Evolutionary conservation across 2,329 filamentous ascomycete species (phyloP).

Genomic region (Ophiostoma sp.): DNA sequence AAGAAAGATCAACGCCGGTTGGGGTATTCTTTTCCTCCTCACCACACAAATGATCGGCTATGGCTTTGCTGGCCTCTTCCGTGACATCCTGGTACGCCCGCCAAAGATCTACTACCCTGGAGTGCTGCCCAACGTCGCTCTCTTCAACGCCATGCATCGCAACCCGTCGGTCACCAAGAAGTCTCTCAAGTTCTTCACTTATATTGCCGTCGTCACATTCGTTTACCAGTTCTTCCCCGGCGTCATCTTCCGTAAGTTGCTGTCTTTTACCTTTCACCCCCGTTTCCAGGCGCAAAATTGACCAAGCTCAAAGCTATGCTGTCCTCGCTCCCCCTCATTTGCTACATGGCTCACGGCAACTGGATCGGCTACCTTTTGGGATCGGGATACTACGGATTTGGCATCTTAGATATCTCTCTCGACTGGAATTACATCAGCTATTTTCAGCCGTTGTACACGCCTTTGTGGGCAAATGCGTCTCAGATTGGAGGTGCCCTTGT

Average conservation of each 20-base stretch:
- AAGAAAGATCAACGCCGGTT: slow-evolving; percentile 30
- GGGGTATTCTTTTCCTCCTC: slow-evolving; percentile 32
- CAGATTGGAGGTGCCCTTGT: slow-evolving; percentile 36
- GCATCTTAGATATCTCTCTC: slow-evolving; percentile 38
- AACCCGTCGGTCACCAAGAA: slow-evolving; percentile 32
- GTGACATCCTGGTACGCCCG: slow-evolving; percentile 33
- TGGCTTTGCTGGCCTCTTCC: slow-evolving; percentile 31
- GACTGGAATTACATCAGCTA: slow-evolving; percentile 43
- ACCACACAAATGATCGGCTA: slow-evolving; percentile 34
- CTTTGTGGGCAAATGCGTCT: slow-evolving; percentile 37
- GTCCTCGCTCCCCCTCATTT: slow-evolving; percentile 30
- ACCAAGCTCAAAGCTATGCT: slow-evolving; percentile 24
- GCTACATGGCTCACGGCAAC: slow-evolving; percentile 34
- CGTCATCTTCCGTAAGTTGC: slow-evolving; percentile 31
- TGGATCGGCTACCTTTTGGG: slow-evolving; percentile 34
- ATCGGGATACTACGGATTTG: slow-evolving; percentile 43
- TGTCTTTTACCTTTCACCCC: slow-evolving; percentile 14
- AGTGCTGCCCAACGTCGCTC: slow-evolving; percentile 32
- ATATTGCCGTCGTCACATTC: slow-evolving; percentile 30
- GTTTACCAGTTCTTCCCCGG: slow-evolving; percentile 34
- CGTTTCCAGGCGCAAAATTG: slow-evolving; percentile 21
- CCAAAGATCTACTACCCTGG: slow-evolving; percentile 34
- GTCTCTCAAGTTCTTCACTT: slow-evolving; percentile 31
- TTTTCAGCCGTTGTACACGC: slow-evolving; percentile 34
- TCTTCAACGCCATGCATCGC: slow-evolving; percentile 34